Evolutionary conservation across 768 basidiomycete species (phyloP), one percentile per base, ranked within the genome.

Genomic region (Suillus bovinus): DNA sequence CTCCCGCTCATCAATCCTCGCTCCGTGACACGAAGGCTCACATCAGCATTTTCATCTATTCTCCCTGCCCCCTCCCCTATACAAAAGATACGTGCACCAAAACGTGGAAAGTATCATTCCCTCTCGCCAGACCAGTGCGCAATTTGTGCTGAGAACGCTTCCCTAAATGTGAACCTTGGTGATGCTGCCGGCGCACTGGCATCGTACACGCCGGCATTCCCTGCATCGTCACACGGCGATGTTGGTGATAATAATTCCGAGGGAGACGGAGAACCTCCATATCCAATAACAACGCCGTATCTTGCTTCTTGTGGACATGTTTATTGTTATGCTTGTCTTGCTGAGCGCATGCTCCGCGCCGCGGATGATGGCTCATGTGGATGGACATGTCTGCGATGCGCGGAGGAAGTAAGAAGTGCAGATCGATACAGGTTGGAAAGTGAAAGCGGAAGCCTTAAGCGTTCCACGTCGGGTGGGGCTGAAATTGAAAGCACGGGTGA

Each of bases 251-350:
- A 56, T 56, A 20, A 29, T 56, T 27, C 27, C 2, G 55, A 56
- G 10, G 71, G 61, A 58, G 69, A 65, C 39, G 74, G 75, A 27
- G 81, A 80, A 59, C 80, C 84, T 27, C 83, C 86, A 5, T 79
- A 86, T 69, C 90, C 93, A 3, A 85, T 96, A 64, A 82, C 89
- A 69, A 89, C 86, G 49, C 89, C 96, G 0, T 98, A 96, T 71
- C 76, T 89, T 56, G 87, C 94, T 38, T 87, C 88, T 34, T 95
- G 92, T 64, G 89, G 86, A 8, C 94, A 97, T 71, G 73, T 84
- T 16, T 99, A 96, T 77, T 99, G 97, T 76, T 99, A 98, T 74
- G 88, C 90, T 68, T 99, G 97, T 75, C 81, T 99, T 46, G 84
- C 93, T 16, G 91, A 92, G 70, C 86, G 87, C 64, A 84, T 98